These are phyloP conservation scores for Russula earlei DNA, from an alignment of 768 basidiomycete genomes.

Conservation along the genomic window DNA sequence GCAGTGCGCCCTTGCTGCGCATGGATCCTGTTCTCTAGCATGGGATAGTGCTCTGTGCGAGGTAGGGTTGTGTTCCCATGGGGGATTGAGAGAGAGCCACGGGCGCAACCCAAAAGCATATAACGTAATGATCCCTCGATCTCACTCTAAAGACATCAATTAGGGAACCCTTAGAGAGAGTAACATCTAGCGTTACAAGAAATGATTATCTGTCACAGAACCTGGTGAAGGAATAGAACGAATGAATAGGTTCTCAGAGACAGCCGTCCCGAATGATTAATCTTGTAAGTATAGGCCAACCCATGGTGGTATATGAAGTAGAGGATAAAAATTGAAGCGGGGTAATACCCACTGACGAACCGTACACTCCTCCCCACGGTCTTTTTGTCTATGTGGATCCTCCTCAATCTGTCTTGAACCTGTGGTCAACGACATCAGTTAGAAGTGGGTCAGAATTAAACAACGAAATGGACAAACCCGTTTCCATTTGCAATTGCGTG, in stretches of 20 bases:
- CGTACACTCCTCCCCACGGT: neutral
- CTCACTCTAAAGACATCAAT: neutral
- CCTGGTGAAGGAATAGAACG: conserved; percentile 12
- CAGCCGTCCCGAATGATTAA: conserved; percentile 6
- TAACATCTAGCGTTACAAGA: conserved; percentile 10
- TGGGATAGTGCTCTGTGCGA: conserved; percentile 9
- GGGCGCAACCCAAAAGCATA: neutral
- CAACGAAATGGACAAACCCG: conserved; percentile 22
- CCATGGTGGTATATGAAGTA: conserved; percentile 19
- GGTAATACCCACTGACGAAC: neutral
- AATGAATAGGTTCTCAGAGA: conserved; percentile 9
- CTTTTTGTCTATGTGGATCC: conserved; percentile 2
- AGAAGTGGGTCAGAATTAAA: neutral
- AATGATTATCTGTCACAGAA: conserved; percentile 5
- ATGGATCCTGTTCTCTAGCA: conserved; percentile 13
- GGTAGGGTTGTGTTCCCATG: neutral
- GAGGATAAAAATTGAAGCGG: conserved; percentile 7
- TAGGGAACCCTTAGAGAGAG: neutral
- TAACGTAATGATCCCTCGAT: conserved; percentile 6
- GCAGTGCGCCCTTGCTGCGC: neutral
- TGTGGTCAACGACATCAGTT: neutral
- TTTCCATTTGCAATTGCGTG: conserved; percentile 38
- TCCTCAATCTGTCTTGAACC: conserved; percentile 15
- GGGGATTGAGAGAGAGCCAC: neutral
- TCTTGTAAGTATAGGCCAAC: conserved; percentile 2